Evolutionary conservation across 228 moss, liverwort and hornwort genomes (phyloP).

Genomic region (Sphagnum magellanicum): DNA sequence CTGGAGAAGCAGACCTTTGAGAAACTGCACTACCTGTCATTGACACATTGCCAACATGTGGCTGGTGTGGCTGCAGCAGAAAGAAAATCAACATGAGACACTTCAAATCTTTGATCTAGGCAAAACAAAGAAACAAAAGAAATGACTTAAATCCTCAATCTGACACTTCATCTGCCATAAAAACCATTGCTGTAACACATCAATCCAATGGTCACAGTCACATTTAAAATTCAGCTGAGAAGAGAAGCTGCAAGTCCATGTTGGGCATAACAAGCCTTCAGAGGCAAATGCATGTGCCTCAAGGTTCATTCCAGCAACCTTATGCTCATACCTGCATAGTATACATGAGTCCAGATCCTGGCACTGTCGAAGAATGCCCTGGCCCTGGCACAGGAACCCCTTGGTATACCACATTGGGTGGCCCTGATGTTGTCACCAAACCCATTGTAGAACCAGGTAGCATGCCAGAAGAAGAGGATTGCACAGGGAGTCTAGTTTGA

Average conservation of each 20-base stretch:
- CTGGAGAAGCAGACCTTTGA: slow-evolving; percentile 9
- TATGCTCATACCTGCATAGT: slow-evolving; percentile 20
- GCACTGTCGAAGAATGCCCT: slow-evolving; percentile 6
- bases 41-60: slow-evolving; percentile 13
- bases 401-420: slow-evolving; percentile 2
- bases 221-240: neutral
- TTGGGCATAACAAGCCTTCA: too few relatives aligned
- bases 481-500: slow-evolving; percentile 1
- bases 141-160: neutral
- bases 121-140: neutral
- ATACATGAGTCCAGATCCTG: slow-evolving; percentile 12
- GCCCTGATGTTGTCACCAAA: slow-evolving; percentile 4
- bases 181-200: neutral
- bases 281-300: too few relatives aligned
- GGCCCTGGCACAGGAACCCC: slow-evolving; percentile 14
- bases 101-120: neutral
- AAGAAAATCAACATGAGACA: neutral
- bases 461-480: slow-evolving; percentile 1
- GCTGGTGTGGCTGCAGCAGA: slow-evolving; percentile 13
- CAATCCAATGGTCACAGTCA: too few relatives aligned
- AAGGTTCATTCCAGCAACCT: neutral
- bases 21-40: slow-evolving; percentile 6
- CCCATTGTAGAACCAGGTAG: slow-evolving; percentile 10
- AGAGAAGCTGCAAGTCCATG: neutral
- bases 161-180: neutral